phyloP scores from a whole-genome alignment of 768 basidiomycete species.

The Leccinellum albellum region DNA sequence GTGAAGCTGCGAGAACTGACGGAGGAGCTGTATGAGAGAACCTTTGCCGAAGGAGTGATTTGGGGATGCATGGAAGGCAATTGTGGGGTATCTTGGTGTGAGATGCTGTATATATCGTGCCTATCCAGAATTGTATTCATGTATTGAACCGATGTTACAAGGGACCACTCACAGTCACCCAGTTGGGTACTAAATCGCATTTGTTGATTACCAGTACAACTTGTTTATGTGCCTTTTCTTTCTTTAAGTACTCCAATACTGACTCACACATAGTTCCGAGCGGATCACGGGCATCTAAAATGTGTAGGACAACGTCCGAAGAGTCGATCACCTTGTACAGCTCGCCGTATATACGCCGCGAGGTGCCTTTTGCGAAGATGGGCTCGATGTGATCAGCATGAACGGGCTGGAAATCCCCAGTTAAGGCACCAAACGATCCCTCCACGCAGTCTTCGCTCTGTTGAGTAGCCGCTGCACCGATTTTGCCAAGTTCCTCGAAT shows the following conservation, averaged over 20 bases:
- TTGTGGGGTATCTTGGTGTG: conserved; percentile 90
- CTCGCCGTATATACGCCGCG: conserved; percentile 93
- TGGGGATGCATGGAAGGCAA: conserved; percentile 98
- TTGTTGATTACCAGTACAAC: conserved; percentile 96
- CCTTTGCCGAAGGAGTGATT: conserved; percentile 99
- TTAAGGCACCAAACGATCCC: conserved; percentile 42
- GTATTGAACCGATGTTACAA: not conserved
- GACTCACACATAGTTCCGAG: conserved; percentile 93
- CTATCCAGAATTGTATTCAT: conserved; percentile 36
- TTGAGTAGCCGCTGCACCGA: conserved; percentile 55
- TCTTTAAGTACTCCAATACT: conserved; percentile 86
- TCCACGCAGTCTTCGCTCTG: conserved; percentile 36
- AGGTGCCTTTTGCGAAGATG: conserved; percentile 93
- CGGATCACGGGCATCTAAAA: conserved; percentile 94
- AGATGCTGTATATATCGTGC: conserved; percentile 95
- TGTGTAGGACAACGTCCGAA: conserved; percentile 92
- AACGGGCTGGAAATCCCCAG: conserved; percentile 47
- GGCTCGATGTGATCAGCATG: conserved; percentile 85
- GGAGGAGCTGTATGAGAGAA: conserved; percentile 91
- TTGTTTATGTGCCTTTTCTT: conserved; percentile 97
- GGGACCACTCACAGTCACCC: conserved; percentile 81
- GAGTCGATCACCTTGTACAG: conserved; percentile 99
- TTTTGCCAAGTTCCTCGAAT: conserved; percentile 83
- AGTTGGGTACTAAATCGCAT: conserved; percentile 96
- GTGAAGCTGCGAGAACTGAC: conserved; percentile 95